These are phyloP conservation scores for Podaxis sp. DNA, from an alignment of 768 basidiomycete genomes.

Conservation along the genomic window DNA sequence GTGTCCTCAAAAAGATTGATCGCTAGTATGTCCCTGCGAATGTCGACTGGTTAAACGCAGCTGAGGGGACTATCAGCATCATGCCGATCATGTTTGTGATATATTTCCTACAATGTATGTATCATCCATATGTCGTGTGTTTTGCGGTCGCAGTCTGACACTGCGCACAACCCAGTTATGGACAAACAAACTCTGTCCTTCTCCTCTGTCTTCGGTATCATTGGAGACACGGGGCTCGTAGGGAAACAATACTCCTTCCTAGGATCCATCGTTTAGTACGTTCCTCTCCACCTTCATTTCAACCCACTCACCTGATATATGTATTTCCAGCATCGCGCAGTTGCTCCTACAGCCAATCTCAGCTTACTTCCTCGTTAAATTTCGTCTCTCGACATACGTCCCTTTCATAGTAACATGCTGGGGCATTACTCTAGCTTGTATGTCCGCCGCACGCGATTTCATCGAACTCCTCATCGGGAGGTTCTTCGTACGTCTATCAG, in stretches of 20 bases:
- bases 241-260: constrained; percentile 30
- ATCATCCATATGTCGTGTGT: background rate
- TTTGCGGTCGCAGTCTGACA: background rate
- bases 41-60: background rate
- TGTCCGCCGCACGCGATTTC: constrained; percentile 27
- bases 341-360: constrained; percentile 29
- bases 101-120: constrained; percentile 26
- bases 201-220: constrained; percentile 30
- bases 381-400: constrained; percentile 26
- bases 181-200: constrained; percentile 30
- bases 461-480: constrained; percentile 25
- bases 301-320: background rate
- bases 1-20: constrained; percentile 24
- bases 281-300: background rate
- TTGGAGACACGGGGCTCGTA: constrained; percentile 22
- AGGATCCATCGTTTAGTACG: constrained; percentile 28
- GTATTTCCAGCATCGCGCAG: constrained; percentile 23
- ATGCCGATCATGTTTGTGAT: constrained; percentile 28
- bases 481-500: constrained; percentile 24
- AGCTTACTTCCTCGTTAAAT: constrained; percentile 27
- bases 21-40: constrained; percentile 17
- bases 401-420: constrained; percentile 29
- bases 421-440: constrained; percentile 27
- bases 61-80: constrained; percentile 14
- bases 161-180: constrained; percentile 18